Evolutionary conservation across 495 filamentous ascomycete species (phyloP), one percentile per base, ranked within the genome.

Genomic region (Penicillium simplicissimum): DNA sequence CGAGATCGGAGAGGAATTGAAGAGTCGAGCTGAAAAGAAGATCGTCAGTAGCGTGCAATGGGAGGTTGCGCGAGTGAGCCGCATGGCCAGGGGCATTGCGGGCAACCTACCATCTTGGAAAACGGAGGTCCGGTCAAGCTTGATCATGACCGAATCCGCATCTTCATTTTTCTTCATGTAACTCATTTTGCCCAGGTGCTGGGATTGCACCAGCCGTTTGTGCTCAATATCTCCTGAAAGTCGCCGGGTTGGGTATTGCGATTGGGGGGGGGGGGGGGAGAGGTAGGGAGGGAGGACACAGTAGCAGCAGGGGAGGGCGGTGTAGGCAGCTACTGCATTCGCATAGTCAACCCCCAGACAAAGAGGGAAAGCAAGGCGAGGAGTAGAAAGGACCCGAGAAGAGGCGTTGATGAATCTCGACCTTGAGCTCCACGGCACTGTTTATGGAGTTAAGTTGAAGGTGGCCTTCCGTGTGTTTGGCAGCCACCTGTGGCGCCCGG

Each of bases 151-250:
- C 77, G 88, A 87, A 71, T 96, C 92, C 74, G 87, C 92, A 84
- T 98, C 94, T 83, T 98, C 94, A 76, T 98, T 93, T 82, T 96
- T 98, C 83, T 97, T 97, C 78, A 91, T 88, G 85, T 96, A 96
- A 76, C 87, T 95, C 93, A 97, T 97, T 31, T 55, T 81, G 79
- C 63, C 70, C 66, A 65, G 71, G 69, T 71, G 72, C 74, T 69
- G 69, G 61, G 60, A 72, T 71, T 66, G 66, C 69, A 72, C 73
- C 75, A 76, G 71, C 66, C 62, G 63, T 61, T 58, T 61, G 51
- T 71, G 60, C 62, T 70, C 62, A 59, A 63, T 60, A 64, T 67
- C 64, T 55, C 61, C 61, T 64, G 62, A 49, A 40, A 58, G 34
- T 52, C 37, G 59, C 37, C 19, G 62, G 48, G 65, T 54, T 59